A percentile compares a stretch with the other conserved stretches of the same genome.
Conservation (phyloP, 371 early-diverging fungal species). For the Furculomyces boomerangus region DNA sequence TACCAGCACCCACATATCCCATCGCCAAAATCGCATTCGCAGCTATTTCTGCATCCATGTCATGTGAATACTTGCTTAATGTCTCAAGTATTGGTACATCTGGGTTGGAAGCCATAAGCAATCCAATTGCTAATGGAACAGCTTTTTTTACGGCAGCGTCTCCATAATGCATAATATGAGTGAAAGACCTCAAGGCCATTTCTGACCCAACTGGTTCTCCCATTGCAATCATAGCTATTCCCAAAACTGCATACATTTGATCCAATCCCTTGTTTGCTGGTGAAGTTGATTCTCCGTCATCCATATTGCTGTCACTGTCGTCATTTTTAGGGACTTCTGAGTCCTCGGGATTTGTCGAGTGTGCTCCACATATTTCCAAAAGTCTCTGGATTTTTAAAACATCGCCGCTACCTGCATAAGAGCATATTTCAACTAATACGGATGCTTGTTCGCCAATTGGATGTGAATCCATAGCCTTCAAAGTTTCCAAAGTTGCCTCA, state of each 20-base stretch:
- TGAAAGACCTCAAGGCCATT: slow-evolving; percentile 87
- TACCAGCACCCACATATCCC: slow-evolving; percentile 98
- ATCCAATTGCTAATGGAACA: slow-evolving; percentile 87
- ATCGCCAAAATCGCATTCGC: slow-evolving; percentile 94
- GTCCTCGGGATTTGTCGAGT: slow-evolving; percentile 24
- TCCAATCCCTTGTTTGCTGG: slow-evolving; percentile 29
- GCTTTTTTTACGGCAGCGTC: slow-evolving; percentile 81
- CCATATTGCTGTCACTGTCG: slow-evolving; percentile 42
- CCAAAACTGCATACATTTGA: slow-evolving; percentile 91
- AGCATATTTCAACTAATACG: slow-evolving; percentile 72
- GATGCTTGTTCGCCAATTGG: slow-evolving; percentile 75
- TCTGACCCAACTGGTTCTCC: slow-evolving; percentile 92
- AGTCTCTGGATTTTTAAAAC: slow-evolving; percentile 90
- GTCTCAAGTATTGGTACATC: slow-evolving; percentile 80
- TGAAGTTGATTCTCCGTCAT: slow-evolving; percentile 3
- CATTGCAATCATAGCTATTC: slow-evolving; percentile 87
- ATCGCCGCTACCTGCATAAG: slow-evolving; percentile 92
- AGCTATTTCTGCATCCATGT: slow-evolving; percentile 86
- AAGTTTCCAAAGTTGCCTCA: slow-evolving; percentile 82
- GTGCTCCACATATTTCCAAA: slow-evolving; percentile 83
- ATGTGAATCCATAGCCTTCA: slow-evolving; percentile 74
- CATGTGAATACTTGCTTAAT: slow-evolving; percentile 92
- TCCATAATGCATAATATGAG: slow-evolving; percentile 98
- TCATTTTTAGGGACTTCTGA: slow-evolving; percentile 25
- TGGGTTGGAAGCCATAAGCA: slow-evolving; percentile 94